Base-by-base conservation (phyloP, 495 filamentous ascomycete species). In the Aspergillus panamensis region DNA sequence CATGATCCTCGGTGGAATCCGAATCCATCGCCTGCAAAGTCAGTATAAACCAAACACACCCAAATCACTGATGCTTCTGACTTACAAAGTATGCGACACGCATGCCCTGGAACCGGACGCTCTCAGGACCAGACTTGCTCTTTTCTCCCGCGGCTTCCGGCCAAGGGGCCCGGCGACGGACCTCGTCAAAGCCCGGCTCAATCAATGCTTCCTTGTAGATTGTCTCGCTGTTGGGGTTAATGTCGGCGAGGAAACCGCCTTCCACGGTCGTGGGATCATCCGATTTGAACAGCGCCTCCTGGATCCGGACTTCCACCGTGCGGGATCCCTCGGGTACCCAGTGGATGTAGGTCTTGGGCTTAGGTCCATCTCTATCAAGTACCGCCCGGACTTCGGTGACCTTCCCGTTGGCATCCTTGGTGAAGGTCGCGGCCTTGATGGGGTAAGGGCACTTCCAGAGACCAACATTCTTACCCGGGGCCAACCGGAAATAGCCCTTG, bases 71-170 rank as follows among this genome's bases (percentile, higher is more conserved):
- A 17, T 7, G 47, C 44, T 39, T 49, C 32, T 12, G 16, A 56
- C 59, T 44, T 57, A 61, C 75, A 74, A 80, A 97, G 69, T 97
- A 98, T 12, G 85, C 94, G 49, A 92, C 86, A 17, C 95, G 82
- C 82, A 97, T 84, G 12, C 84, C 94, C 76, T 98, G 95, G 81
- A 98, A 98, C 17, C 95, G 78, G 1, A 96, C 87, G 47, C 82
- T 86, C 70, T 93, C 88, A 0, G 80, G 81, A 0, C 85, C 85
- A 8, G 73, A 73, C 63, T 84, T 80, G 17, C 77, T 78, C 16
- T 77, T 71, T 67, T 88, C 86, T 2, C 84, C 87, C 16, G 83
- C 87, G 33, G 84, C 80, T 68, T 87, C 84, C 9, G 93, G 91
- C 91, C 92, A 95, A 17, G 94, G 90, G 6, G 88, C 88, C 12